A percentile compares a stretch with the other conserved stretches of the same genome.
Conservation (phyloP, 306 rosid species). For the Begonia fuchsioides region DNA sequence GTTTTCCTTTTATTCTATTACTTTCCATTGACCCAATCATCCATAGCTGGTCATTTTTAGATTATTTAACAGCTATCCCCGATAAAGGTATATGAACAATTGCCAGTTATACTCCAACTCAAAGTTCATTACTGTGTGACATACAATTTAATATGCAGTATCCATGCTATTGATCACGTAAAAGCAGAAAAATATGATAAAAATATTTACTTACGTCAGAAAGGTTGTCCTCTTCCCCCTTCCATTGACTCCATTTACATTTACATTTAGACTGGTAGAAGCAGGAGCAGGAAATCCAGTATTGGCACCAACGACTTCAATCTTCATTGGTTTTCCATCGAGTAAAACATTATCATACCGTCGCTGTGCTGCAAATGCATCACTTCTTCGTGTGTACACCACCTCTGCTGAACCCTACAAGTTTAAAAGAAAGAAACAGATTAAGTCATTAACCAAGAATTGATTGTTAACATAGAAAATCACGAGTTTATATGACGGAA, state of each 20-base stretch:
- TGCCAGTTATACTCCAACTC: too few relatives aligned
- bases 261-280: constrained; percentile 53
- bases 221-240: constrained; percentile 72
- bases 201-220: constrained; percentile 42
- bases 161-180: neutral
- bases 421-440: neutral
- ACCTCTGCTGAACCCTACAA: constrained; percentile 91
- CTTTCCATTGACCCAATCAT: too few relatives aligned
- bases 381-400: constrained; percentile 82
- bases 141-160: neutral
- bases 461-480: too few relatives aligned
- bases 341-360: constrained; percentile 76
- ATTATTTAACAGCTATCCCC: too few relatives aligned
- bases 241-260: constrained; percentile 70
- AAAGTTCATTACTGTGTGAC: neutral
- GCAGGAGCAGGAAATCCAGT: constrained; percentile 55
- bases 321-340: constrained; percentile 95
- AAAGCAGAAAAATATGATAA: constrained; percentile 1
- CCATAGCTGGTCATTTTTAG: too few relatives aligned
- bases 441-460: neutral
- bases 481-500: too few relatives aligned
- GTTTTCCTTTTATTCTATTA: too few relatives aligned
- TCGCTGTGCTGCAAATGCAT: constrained; percentile 87
- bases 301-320: constrained; percentile 68
- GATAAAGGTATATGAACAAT: too few relatives aligned